A percentile compares a stretch with the other conserved stretches of the same genome.
phyloP scores from a whole-genome alignment of 129 eudicot genomes.

The Flaveria sonorensis region DNA sequence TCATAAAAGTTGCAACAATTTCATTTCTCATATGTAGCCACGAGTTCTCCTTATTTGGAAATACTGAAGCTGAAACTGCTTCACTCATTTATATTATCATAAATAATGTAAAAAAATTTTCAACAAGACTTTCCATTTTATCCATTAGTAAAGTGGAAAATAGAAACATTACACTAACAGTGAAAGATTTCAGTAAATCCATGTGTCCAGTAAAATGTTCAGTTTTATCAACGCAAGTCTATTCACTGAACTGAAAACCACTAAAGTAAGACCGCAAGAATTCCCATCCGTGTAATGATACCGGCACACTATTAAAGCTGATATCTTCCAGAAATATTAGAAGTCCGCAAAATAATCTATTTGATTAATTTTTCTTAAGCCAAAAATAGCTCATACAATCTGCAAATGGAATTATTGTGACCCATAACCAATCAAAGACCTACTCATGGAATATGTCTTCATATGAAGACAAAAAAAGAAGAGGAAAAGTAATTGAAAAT shows the following conservation, averaged over 20 bases:
- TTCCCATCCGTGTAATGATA: not conserved
- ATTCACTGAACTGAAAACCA: not conserved
- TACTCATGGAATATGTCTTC: not conserved
- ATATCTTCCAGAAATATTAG: slow-evolving; percentile 7
- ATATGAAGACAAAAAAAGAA: slow-evolving; percentile 14
- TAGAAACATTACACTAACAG: not conserved
- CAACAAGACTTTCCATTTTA: not conserved
- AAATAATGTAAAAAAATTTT: not conserved
- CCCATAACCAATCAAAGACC: slow-evolving; percentile 1
- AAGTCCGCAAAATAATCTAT: not conserved
- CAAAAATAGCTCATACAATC: slow-evolving; percentile 12
- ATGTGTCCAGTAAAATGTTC: not conserved
- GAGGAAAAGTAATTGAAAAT: not conserved
- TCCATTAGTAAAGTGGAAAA: not conserved
- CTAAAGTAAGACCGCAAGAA: not conserved
- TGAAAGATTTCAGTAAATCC: not conserved
- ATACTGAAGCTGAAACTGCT: slow-evolving; percentile 3
- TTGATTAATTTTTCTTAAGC: not conserved
- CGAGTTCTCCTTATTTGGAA: not conserved
- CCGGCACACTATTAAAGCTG: not conserved
- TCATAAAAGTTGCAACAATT: not conserved
- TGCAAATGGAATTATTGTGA: slow-evolving; percentile 19
- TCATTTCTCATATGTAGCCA: not conserved
- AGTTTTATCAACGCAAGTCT: not conserved
- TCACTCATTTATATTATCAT: slow-evolving; percentile 8